Evolutionary conservation across 345 rosid genomes (phyloP).

Genomic region (Angophora floribunda): DNA sequence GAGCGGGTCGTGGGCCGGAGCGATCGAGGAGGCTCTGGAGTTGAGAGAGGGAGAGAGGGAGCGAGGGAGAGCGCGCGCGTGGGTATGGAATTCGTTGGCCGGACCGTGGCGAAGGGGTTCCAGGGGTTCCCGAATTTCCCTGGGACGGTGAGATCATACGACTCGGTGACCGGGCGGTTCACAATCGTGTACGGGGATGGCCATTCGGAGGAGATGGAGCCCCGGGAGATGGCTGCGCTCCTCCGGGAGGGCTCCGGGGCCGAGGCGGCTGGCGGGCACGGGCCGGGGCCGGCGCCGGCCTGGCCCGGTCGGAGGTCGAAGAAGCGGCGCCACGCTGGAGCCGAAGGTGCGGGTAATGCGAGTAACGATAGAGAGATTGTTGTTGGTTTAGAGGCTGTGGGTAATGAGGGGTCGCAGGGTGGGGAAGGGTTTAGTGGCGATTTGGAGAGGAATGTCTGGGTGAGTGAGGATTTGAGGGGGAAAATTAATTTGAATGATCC

Average conservation of each 20-base stretch:
- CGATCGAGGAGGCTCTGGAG: not conserved
- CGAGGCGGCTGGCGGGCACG: conserved; percentile 9
- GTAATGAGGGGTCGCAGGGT: not conserved
- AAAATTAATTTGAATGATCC: conserved; percentile 21
- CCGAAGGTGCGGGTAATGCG: conserved; percentile 10
- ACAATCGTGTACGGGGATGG: conserved; percentile 62
- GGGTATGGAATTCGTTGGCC: conserved; percentile 60
- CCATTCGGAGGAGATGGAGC: conserved; percentile 44
- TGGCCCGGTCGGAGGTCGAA: conserved; percentile 12
- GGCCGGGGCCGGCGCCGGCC: conserved; percentile 2
- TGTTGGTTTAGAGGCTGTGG: not conserved
- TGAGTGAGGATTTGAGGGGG: not conserved
- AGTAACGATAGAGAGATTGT: not conserved
- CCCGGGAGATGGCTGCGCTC: conserved; percentile 31
- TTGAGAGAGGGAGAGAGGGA: not conserved
- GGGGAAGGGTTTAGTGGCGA: not conserved
- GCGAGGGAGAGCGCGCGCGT: not conserved
- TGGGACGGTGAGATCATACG: conserved; percentile 50
- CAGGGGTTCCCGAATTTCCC: conserved; percentile 30
- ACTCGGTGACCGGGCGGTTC: conserved; percentile 40
- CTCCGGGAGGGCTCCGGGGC: conserved; percentile 1
- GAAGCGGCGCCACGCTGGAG: conserved; percentile 41
- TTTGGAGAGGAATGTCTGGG: not conserved
- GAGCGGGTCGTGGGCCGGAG: not conserved
- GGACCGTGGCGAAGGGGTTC: conserved; percentile 44